Conservation (phyloP, 2,329 filamentous ascomycete species). For the Aspergillus thermomutatus region DNA sequence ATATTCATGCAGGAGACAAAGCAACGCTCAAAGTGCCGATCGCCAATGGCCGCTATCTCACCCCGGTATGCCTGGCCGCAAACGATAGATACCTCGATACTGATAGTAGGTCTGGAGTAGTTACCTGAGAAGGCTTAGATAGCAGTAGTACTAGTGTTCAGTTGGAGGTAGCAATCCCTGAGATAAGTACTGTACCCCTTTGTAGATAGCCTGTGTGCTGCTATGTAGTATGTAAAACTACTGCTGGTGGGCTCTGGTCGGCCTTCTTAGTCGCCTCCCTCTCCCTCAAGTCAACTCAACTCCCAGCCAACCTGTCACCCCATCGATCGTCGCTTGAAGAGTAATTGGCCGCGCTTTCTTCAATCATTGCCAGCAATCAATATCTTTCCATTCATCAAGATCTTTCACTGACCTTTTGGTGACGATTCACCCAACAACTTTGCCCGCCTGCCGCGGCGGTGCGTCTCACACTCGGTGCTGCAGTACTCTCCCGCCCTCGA, state of each 20-base stretch:
- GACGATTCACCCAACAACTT: background rate
- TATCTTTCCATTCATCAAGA: background rate
- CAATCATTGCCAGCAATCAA: background rate
- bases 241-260: background rate
- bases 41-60: too few species aligned
- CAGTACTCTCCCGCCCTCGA: background rate
- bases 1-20: background rate
- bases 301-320: background rate
- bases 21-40: too few species aligned
- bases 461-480: background rate
- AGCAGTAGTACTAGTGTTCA: background rate
- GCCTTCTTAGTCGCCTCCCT: background rate
- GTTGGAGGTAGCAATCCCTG: background rate
- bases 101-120: background rate
- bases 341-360: background rate
- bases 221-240: background rate
- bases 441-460: slow-evolving; percentile 1
- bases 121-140: background rate
- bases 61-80: background rate
- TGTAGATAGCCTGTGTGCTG: background rate
- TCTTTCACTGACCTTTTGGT: background rate
- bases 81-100: background rate
- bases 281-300: background rate
- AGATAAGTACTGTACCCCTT: background rate
- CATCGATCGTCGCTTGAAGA: background rate